Evolutionary conservation across 441 rosid species (phyloP).

Genomic region (Erodium texanum): DNA sequence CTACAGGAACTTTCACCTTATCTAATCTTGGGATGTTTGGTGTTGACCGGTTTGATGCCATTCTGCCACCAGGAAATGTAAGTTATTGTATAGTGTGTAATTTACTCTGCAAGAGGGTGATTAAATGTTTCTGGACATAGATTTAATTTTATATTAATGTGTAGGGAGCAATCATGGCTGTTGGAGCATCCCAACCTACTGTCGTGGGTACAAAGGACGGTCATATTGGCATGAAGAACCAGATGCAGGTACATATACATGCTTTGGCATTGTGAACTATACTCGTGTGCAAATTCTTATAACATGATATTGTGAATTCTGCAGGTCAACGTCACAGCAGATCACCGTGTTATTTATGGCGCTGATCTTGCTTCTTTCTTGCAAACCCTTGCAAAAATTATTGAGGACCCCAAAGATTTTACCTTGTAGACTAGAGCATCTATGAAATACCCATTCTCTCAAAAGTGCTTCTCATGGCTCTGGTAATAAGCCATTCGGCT

Average conservation of each 20-base stretch:
- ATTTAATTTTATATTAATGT: conserved; percentile 7
- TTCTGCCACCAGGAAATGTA: conserved; percentile 95
- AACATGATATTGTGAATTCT: conserved; percentile 17
- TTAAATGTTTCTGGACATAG: neutral
- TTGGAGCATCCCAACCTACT: conserved; percentile 83
- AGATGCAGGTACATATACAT: conserved; percentile 63
- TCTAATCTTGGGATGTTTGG: conserved; percentile 98
- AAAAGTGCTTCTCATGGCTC: too few relatives aligned
- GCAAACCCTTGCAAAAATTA: conserved; percentile 72
- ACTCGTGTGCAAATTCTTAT: conserved; percentile 6
- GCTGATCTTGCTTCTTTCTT: conserved; percentile 87
- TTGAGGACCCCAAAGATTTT: conserved; percentile 80
- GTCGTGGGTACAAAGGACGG: conserved; percentile 80
- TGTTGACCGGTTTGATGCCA: conserved; percentile 90
- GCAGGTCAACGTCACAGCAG: conserved; percentile 88
- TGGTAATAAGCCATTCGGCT: too few relatives aligned
- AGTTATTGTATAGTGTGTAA: conserved; percentile 19
- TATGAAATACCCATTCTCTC: too few relatives aligned
- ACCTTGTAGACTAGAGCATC: conserved; percentile 41
- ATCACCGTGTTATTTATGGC: conserved; percentile 88
- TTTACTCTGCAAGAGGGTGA: neutral
- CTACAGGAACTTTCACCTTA: conserved; percentile 77
- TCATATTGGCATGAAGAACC: conserved; percentile 80
- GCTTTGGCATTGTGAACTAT: neutral
- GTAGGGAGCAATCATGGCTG: conserved; percentile 98